Evolutionary conservation across 2,329 filamentous ascomycete genomes (phyloP), one percentile per base, ranked within the genome.

Genomic region (Trichoderma semiorbis): DNA sequence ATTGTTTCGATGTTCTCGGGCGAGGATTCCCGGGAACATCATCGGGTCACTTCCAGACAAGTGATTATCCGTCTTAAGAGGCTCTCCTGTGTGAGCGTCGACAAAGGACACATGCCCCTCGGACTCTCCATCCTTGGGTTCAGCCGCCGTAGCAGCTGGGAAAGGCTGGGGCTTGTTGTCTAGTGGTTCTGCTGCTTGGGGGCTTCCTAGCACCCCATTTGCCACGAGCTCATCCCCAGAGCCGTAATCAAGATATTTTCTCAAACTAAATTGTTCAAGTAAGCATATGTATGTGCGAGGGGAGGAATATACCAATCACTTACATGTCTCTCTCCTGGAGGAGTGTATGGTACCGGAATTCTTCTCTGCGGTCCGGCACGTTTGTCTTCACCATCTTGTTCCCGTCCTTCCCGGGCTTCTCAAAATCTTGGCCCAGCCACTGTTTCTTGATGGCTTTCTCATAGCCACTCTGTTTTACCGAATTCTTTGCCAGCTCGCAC

Each of bases 401-500:
- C 16, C 96, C 96, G 70, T 88, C 86, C 47, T 93, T 91, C 3
- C 96, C 96, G 0, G 93, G 92, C 50, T 92, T 84, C 78, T 92
- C 86, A 79, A 91, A 98, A 74, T 93, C 89, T 36, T 87, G 85
- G 3, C 96, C 96, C 5, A 99, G 85, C 95, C 95, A 99, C 80
- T 94, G 90, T 78, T 95, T 90, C 83, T 99, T 99, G 77, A 98
- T 86, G 14, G 90, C 88, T 76, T 92, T 86, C 80, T 99, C 96
- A 78, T 97, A 99, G 7, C 96, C 96, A 79, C 94, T 97, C 80
- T 99, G 96, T 77, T 92, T 90, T 53, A 99, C 96, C 11, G 94
- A 97, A 80, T 98, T 95, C 83, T 97, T 97, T 28, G 96, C 96
- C 71, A 99, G 83, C 83, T 99, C 96, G 79, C 96, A 98, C 96